Percentiles rank a stretch among this genome's conserved stretches.
Evolutionary conservation across 371 early-diverging fungal species (phyloP).

Genomic region (Phascolomyces articulosus): DNA sequence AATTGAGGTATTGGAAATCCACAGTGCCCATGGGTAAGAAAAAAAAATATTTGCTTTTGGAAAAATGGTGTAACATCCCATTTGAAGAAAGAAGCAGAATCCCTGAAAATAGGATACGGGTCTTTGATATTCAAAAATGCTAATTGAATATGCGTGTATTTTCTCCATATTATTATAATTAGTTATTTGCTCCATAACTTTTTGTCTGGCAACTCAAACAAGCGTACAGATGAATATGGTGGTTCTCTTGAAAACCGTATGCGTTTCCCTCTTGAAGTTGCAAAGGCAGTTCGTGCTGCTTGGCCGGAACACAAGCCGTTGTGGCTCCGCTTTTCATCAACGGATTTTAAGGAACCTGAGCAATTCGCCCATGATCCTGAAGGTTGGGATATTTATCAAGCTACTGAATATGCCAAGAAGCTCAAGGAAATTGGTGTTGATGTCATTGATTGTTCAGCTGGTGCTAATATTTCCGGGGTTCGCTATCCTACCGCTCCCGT

Average conservation of each 20-base stretch:
- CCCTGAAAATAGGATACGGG: too few relatives aligned
- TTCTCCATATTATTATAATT: conserved; percentile 28
- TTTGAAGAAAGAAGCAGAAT: neutral
- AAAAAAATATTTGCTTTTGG: neutral
- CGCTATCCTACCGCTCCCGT: conserved; percentile 15
- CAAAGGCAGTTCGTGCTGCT: conserved; percentile 64
- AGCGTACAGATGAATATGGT: conserved; percentile 85
- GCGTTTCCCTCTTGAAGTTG: conserved; percentile 69
- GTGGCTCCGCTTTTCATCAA: conserved; percentile 77
- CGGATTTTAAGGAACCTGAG: conserved; percentile 58
- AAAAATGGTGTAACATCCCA: neutral
- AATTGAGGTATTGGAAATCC: conserved; percentile 88
- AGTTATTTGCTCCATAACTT: conserved; percentile 84
- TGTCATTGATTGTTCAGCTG: conserved; percentile 74
- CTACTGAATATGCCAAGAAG: conserved; percentile 57
- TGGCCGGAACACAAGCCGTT: conserved; percentile 83
- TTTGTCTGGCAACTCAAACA: conserved; percentile 79
- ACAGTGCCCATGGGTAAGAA: conserved; percentile 64
- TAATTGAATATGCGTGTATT: too few relatives aligned
- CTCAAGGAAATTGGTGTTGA: conserved; percentile 76
- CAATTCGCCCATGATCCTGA: conserved; percentile 26
- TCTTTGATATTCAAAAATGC: too few relatives aligned
- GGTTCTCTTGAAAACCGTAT: conserved; percentile 81
- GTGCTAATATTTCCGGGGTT: conserved; percentile 56
- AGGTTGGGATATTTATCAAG: conserved; percentile 72